Conservation (phyloP, 805 yeast species). For the Candida tammaniensis region DNA sequence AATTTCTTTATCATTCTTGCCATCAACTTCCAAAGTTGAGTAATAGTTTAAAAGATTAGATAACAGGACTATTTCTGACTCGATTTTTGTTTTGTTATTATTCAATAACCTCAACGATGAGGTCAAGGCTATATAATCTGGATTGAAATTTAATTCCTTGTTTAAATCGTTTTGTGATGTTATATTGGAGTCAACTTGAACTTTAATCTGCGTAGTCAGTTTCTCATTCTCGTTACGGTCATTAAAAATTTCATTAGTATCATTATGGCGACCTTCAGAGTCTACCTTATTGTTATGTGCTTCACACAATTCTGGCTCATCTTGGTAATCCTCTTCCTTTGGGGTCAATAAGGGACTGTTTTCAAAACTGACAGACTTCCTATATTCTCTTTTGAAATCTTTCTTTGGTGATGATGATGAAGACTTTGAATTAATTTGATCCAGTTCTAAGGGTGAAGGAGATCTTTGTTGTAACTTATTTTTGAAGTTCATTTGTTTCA, state of each 20-base stretch:
- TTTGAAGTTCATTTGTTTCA: slow-evolving; percentile 6
- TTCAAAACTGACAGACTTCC: slow-evolving; percentile 13
- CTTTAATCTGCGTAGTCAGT: too few species aligned
- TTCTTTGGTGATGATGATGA: slow-evolving; percentile 3
- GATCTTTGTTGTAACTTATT: slow-evolving; percentile 14
- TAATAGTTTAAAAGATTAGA: slow-evolving; percentile 24
- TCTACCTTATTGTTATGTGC: too few species aligned
- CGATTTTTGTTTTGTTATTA: slow-evolving; percentile 20
- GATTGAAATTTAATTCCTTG: slow-evolving; percentile 16
- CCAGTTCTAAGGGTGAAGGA: slow-evolving; percentile 22
- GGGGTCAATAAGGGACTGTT: slow-evolving; percentile 37
- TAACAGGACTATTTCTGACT: slow-evolving; percentile 29
- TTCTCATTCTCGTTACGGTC: neutral
- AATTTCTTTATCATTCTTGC: slow-evolving; percentile 19
- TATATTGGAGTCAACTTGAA: neutral
- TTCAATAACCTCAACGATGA: slow-evolving; percentile 30
- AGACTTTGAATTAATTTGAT: slow-evolving; percentile 9
- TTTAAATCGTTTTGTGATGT: slow-evolving; percentile 3
- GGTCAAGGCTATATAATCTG: slow-evolving; percentile 36
- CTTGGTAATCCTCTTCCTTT: slow-evolving; percentile 38
- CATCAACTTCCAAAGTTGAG: slow-evolving; percentile 5
- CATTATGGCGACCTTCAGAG: slow-evolving; percentile 1
- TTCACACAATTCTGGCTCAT: slow-evolving; percentile 8
- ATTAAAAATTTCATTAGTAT: neutral
- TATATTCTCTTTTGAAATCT: neutral